Conservation (phyloP, 2,329 filamentous ascomycete genomes). For the Colletotrichum sp. region DNA sequence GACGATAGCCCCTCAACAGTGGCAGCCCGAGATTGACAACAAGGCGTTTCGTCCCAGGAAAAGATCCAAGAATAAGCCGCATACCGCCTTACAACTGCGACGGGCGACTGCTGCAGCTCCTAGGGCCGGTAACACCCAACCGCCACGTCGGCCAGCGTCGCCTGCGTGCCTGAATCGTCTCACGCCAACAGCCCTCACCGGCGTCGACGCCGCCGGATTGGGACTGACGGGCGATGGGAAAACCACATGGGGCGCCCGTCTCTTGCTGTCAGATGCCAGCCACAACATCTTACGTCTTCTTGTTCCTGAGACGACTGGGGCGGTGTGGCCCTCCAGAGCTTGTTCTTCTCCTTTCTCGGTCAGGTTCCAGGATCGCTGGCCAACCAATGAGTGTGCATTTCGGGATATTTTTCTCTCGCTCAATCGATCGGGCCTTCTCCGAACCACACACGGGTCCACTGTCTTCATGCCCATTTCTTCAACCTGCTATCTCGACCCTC, state of each 20-base stretch:
- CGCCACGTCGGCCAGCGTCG: constrained; percentile 6
- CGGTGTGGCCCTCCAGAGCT: neutral
- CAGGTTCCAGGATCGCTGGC: neutral
- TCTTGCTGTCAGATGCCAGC: neutral
- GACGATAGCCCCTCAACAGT: neutral
- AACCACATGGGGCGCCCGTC: neutral
- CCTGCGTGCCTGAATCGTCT: constrained; percentile 5
- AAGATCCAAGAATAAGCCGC: neutral
- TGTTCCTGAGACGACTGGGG: constrained; percentile 7
- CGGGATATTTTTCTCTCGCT: constrained; percentile 17
- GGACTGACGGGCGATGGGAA: neutral
- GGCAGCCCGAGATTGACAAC: neutral
- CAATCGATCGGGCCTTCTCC: constrained; percentile 19
- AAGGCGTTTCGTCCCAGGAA: neutral
- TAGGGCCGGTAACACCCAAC: constrained; percentile 15
- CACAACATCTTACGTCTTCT: neutral
- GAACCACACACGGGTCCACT: neutral
- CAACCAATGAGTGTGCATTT: neutral
- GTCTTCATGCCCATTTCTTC: neutral
- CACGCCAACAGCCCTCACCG: neutral
- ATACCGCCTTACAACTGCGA: neutral
- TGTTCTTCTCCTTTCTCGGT: constrained; percentile 5
- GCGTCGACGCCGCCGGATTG: neutral
- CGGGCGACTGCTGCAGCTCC: neutral
- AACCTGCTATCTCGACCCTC: neutral